These are phyloP conservation scores for Metschnikowia proteae DNA, from an alignment of 805 yeast genomes.

Conservation along the genomic window DNA sequence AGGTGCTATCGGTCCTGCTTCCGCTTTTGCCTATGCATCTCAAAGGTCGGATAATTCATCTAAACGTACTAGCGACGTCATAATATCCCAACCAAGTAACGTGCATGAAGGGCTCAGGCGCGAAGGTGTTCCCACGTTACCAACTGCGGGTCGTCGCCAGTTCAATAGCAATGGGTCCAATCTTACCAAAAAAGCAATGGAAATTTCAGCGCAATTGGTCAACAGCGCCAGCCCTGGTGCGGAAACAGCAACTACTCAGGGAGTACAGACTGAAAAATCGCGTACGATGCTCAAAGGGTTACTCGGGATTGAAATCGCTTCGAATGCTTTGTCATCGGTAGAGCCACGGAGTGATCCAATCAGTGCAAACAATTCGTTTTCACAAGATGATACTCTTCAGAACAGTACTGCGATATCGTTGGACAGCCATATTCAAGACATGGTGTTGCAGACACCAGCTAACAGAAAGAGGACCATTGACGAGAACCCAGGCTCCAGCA, in stretches of 20 bases:
- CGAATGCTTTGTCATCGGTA: background rate
- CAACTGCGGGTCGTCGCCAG: background rate
- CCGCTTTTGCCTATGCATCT: background rate
- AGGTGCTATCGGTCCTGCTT: background rate
- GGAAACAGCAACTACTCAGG: background rate
- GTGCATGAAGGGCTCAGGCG: background rate
- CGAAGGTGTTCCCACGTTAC: background rate
- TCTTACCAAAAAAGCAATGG: background rate
- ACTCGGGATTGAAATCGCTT: slow-evolving; percentile 3
- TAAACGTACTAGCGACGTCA: background rate
- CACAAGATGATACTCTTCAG: slow-evolving; percentile 1
- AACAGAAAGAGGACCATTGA: slow-evolving; percentile 12
- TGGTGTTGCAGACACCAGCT: slow-evolving; percentile 11
- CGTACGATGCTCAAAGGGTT: slow-evolving; percentile 9
- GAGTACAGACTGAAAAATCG: background rate
- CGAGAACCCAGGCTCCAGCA: slow-evolving; percentile 7
- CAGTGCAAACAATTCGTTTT: background rate
- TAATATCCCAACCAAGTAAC: background rate
- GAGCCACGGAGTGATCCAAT: background rate
- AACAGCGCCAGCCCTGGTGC: background rate
- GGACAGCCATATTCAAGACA: slow-evolving; percentile 9
- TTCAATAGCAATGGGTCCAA: background rate
- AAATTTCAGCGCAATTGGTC: background rate
- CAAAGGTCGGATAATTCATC: background rate
- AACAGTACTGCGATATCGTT: slow-evolving; percentile 3